Base-by-base conservation (phyloP, 371 early-diverging fungal species). In the Saksenaea vasiformis region DNA sequence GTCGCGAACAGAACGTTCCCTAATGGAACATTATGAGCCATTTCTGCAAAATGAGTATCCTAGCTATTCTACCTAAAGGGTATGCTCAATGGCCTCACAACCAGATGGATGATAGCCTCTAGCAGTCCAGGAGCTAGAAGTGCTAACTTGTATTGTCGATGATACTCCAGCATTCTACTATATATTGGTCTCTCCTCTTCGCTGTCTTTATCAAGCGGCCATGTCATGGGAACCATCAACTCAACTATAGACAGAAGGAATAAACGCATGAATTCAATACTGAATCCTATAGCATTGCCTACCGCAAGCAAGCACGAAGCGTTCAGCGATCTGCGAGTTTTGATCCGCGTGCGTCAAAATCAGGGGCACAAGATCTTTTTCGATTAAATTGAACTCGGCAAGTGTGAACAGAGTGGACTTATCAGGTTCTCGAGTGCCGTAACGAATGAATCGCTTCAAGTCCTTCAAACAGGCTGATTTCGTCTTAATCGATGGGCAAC, bases 291-390 rank as follows among this genome's bases (percentile, higher is more conserved):
- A 36, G n/a, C 26, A 36, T 53, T 34, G 56, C 67, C 62, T 81
- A 87, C 89, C 74, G 64, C 85, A 87, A 13, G 87, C 87, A 41
- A 86, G 72, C 19, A 85, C 71, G 31, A 87, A 80, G 7, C 87
- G 78, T 51, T 82, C 73, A 4, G 73, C 68, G 1, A 78, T 55
- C 10, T 54, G 58, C 34, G 65, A 71, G 27, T 64, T 60, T 31
- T 81, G 65, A 15, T 80, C 72, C n/a, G 79, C 74, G 58, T 85
- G 81, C 15, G 82, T 65, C 26, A 83, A 68, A 41, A 95, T 82
- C 43, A 95, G 88, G 14, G 95, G 95, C 28, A 94, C 82, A 39
- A 95, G 79, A 74, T 94, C 93, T 34, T 78, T 80, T 55, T 87
- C 84, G 24, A 95, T 68, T 1, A 93, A 75, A 26, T 86, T 79